Evolutionary conservation across 148 eudicot species (phyloP).

Genomic region (Gaultheria prostrata): DNA sequence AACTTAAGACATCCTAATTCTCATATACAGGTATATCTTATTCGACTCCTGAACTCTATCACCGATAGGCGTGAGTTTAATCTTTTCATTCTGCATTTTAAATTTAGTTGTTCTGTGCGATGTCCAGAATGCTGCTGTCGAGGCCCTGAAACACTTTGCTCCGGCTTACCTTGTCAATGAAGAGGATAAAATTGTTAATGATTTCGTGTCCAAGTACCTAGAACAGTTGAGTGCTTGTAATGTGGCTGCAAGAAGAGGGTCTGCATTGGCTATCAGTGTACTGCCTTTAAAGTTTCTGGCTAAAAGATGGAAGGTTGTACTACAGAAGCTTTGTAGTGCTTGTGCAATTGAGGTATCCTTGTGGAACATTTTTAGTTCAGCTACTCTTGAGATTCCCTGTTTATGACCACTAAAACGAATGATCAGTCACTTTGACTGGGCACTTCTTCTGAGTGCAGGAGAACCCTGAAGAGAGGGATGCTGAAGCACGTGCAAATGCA

Average conservation of each 20-base stretch:
- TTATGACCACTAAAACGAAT: not conserved
- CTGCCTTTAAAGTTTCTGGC: slow-evolving; percentile 72
- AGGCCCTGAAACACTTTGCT: slow-evolving; percentile 75
- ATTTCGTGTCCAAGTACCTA: slow-evolving; percentile 56
- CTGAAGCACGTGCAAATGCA: slow-evolving; percentile 95
- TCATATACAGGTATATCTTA: slow-evolving; percentile 64
- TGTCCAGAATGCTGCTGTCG: slow-evolving; percentile 73
- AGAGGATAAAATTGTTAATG: slow-evolving; percentile 49
- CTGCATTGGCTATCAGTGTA: slow-evolving; percentile 88
- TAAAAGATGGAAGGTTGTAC: slow-evolving; percentile 58
- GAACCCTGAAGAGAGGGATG: slow-evolving; percentile 87
- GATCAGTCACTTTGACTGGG: not conserved
- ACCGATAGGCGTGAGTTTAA: not conserved
- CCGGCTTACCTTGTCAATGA: slow-evolving; percentile 56
- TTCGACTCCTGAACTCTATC: slow-evolving; percentile 6
- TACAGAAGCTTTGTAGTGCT: slow-evolving; percentile 65
- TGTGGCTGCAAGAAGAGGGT: slow-evolving; percentile 92
- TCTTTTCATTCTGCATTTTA: not conserved
- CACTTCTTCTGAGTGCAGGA: slow-evolving; percentile 43
- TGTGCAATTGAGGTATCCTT: slow-evolving; percentile 76
- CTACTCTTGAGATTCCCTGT: not conserved
- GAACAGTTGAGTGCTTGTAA: slow-evolving; percentile 78
- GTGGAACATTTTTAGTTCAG: not conserved
- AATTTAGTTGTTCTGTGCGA: slow-evolving; percentile 11
- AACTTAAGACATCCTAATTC: slow-evolving; percentile 93